Conservation (phyloP, 352 stramenopile species). For the Hyaloperonospora brassicae region DNA sequence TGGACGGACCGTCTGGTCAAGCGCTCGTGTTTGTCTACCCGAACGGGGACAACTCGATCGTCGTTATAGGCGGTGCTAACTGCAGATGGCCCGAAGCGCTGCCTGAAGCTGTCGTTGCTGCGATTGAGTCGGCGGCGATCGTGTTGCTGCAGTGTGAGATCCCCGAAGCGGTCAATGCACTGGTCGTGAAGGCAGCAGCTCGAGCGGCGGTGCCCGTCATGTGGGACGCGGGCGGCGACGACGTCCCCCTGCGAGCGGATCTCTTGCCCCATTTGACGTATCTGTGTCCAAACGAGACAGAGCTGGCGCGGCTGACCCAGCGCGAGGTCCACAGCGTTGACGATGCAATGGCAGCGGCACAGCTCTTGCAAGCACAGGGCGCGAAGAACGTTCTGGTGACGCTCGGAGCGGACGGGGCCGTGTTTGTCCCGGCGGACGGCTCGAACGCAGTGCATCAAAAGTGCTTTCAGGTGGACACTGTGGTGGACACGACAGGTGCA, state of each 20-base stretch:
- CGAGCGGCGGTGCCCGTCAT: slow-evolving; percentile 49
- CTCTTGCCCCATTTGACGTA: slow-evolving; percentile 50
- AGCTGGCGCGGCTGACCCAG: slow-evolving; percentile 44
- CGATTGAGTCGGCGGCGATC: slow-evolving; percentile 46
- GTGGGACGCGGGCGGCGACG: slow-evolving; percentile 72
- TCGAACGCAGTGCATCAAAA: slow-evolving; percentile 34
- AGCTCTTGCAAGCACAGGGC: slow-evolving; percentile 39
- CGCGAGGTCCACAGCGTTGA: slow-evolving; percentile 32
- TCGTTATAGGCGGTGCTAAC: slow-evolving; percentile 77
- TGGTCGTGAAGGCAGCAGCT: slow-evolving; percentile 43
- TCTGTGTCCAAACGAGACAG: slow-evolving; percentile 75
- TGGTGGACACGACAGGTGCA: slow-evolving; percentile 74
- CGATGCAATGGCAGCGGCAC: slow-evolving; percentile 47
- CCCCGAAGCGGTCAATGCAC: slow-evolving; percentile 41
- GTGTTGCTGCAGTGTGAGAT: slow-evolving; percentile 75
- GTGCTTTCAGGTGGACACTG: slow-evolving; percentile 44
- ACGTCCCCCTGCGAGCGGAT: slow-evolving; percentile 45
- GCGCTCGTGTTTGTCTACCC: slow-evolving; percentile 80
- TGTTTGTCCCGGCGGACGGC: slow-evolving; percentile 46
- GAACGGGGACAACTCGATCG: slow-evolving; percentile 78
- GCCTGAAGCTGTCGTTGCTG: slow-evolving; percentile 24
- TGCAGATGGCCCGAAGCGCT: slow-evolving; percentile 45
- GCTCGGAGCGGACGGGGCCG: slow-evolving; percentile 51
- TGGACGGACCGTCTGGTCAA: slow-evolving; percentile 52
- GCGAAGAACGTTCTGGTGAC: slow-evolving; percentile 59